These are phyloP conservation scores for Endothia cerciana DNA, from an alignment of 2,329 filamentous ascomycete genomes.

Conservation along the genomic window DNA sequence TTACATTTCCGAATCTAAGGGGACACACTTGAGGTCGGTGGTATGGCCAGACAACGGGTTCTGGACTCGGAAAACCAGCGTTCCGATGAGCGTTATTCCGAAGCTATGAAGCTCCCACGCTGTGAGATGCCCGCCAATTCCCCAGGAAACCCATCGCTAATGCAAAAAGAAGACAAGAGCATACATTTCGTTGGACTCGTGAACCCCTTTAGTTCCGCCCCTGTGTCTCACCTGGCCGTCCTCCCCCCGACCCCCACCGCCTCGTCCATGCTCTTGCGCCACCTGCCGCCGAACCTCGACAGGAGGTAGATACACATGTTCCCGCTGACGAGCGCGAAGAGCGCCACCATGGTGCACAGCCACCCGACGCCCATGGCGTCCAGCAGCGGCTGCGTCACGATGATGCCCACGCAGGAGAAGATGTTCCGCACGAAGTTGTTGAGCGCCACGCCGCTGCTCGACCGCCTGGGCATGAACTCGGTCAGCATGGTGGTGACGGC, in stretches of 20 bases:
- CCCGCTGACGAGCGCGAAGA: constrained; percentile 61
- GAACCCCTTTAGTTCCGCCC: not conserved
- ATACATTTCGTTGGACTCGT: not conserved
- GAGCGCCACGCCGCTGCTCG: constrained; percentile 74
- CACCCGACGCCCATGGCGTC: constrained; percentile 73
- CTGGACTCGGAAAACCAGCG: not conserved
- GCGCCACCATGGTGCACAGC: constrained; percentile 66
- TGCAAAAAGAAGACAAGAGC: not conserved
- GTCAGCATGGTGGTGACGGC: constrained; percentile 81
- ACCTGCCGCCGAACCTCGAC: constrained; percentile 61
- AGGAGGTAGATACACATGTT: constrained; percentile 64
- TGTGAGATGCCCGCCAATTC: not conserved
- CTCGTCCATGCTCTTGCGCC: constrained; percentile 67
- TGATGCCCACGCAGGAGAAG: constrained; percentile 70
- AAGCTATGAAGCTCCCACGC: not conserved
- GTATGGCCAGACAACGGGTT: too few relatives aligned
- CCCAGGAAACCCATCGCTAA: constrained; percentile 1
- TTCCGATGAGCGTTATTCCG: not conserved
- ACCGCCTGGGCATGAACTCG: constrained; percentile 76
- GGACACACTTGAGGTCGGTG: too few relatives aligned
- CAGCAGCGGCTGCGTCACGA: constrained; percentile 74
- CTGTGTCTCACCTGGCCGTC: too few relatives aligned
- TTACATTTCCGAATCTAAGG: not conserved
- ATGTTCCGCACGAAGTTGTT: constrained; percentile 85
- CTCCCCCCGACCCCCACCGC: constrained; percentile 36